Conservation (phyloP, 2,329 filamentous ascomycete species). For the Aureobasidium mangrovei region DNA sequence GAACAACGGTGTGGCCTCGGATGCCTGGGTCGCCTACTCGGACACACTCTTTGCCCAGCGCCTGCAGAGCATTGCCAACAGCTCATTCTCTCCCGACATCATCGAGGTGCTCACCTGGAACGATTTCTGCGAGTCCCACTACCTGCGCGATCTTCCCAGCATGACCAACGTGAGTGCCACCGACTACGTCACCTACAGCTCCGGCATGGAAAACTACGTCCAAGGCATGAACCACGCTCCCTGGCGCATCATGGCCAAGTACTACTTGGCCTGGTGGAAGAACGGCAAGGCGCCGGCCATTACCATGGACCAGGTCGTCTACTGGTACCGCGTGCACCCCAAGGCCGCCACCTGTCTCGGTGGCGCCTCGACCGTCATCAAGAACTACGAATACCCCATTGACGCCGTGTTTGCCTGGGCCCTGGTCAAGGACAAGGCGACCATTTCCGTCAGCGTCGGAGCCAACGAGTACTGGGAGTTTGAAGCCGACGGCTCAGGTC, state of each 20-base stretch:
- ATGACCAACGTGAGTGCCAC: conserved; percentile 19
- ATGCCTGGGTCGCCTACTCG: conserved; percentile 30
- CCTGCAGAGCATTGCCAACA: conserved; percentile 15
- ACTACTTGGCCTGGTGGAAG: conserved; percentile 33
- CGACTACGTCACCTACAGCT: conserved; percentile 25
- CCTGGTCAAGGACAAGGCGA: conserved; percentile 25
- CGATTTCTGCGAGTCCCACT: conserved; percentile 33
- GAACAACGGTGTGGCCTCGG: conserved; percentile 27
- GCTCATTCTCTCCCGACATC: conserved; percentile 28
- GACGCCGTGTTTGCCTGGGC: conserved; percentile 33
- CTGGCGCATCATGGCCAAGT: conserved; percentile 32
- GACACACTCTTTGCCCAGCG: conserved; percentile 31
- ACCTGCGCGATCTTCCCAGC: conserved; percentile 30
- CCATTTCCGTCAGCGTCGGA: conserved; percentile 27
- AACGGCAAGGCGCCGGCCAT: conserved; percentile 25
- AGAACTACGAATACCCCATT: conserved; percentile 26
- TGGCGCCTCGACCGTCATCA: conserved; percentile 24
- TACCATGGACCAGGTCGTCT: conserved; percentile 30
- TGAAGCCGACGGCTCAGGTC: conserved; percentile 23
- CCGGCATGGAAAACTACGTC: conserved; percentile 29
- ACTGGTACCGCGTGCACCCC: conserved; percentile 32
- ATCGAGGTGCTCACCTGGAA: conserved; percentile 34
- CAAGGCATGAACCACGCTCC: conserved; percentile 29
- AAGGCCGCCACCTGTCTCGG: conserved; percentile 26
- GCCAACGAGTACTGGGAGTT: conserved; percentile 29